phyloP scores from a whole-genome alignment of 2,329 filamentous ascomycete species.

The Microcera coccophila region DNA sequence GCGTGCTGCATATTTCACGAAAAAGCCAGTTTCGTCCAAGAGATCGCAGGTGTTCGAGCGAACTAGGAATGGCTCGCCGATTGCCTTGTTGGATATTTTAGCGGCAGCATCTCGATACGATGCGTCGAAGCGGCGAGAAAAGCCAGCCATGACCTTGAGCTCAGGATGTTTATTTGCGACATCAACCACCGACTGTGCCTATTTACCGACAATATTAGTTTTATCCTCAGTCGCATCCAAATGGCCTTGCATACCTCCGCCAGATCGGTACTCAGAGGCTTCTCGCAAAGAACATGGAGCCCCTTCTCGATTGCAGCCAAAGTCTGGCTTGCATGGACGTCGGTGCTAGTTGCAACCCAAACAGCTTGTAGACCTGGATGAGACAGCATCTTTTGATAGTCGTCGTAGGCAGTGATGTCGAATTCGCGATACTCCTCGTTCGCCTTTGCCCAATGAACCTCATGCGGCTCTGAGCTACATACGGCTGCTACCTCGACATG shows the following conservation, averaged over 20 bases:
- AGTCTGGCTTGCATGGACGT: constrained; percentile 24
- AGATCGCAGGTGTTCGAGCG: constrained; percentile 67
- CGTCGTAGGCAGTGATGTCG: constrained; percentile 21
- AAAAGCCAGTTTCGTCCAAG: constrained; percentile 63
- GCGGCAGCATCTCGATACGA: constrained; percentile 60
- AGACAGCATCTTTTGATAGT: constrained; percentile 27
- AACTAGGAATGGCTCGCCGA: constrained; percentile 59
- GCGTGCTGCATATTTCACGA: constrained; percentile 63
- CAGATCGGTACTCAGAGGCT: constrained; percentile 25
- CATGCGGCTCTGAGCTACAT: constrained; percentile 23
- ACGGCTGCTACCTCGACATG: constrained; percentile 24
- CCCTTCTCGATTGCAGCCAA: constrained; percentile 26
- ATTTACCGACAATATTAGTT: too few species aligned
- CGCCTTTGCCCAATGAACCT: constrained; percentile 22
- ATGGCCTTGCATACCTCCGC: too few species aligned
- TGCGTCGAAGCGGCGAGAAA: constrained; percentile 52
- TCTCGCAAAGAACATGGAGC: constrained; percentile 27
- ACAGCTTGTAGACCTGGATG: constrained; percentile 26
- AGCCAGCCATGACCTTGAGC: constrained; percentile 57
- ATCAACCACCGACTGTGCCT: constrained; percentile 59
- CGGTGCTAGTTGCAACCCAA: constrained; percentile 24
- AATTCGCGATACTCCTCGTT: too few species aligned
- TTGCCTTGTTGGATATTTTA: constrained; percentile 49
- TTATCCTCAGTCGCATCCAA: too few species aligned
- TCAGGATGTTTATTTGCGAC: constrained; percentile 53